Base-by-base conservation (phyloP, 495 filamentous ascomycete genomes). In the Daldinia loculata region DNA sequence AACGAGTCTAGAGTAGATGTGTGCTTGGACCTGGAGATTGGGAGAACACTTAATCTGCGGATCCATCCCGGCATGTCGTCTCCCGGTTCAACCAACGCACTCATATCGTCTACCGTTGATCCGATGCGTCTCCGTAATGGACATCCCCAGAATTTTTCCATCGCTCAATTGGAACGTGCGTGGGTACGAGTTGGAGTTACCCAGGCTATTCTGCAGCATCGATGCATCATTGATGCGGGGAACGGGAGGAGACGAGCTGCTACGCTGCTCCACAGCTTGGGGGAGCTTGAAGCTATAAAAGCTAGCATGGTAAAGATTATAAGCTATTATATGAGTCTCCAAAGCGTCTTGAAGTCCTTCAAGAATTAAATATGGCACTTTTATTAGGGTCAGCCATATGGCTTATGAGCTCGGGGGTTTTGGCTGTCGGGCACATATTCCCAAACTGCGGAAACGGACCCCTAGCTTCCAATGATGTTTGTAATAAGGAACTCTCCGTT, bases 361-460 rank as follows among this genome's bases (percentile, higher is more conserved):
- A 27, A 48, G 2, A 58, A 38, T 51, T 30, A 27, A 43, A 56
- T 2, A 74, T 70, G 67, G 67, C 63, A 12, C 45, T 67, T 41
- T 15, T 51, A 19, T 57, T 67, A 14, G 67, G 43, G n/a, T 70
- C 32, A 17, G 56, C 43, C 30, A 5, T 67, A 32, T 66, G 41
- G 63, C 32, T 70, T 38, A 63, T 72, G 65, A 72, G 56, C 45
- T 63, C 72, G 9, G 72, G 66, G 17, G 72, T 61, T 3, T 27
- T 12, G 17, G 72, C 73, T 22, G 61, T 32, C 27, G 73, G 73
- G 2, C 73, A 75, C 22, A 0, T 73, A 39, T 77, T 69, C 36
- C 75, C 75, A 26, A 58, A 77, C 58, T 77, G 75, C 29, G 56
- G 19, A 1, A 63, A 55, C 30, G 75, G 72, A 4, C 75, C 75